Evolutionary conservation across 345 rosid genomes (phyloP), one percentile per base, ranked within the genome.

Genomic region (Rhodamnia rubescens): DNA sequence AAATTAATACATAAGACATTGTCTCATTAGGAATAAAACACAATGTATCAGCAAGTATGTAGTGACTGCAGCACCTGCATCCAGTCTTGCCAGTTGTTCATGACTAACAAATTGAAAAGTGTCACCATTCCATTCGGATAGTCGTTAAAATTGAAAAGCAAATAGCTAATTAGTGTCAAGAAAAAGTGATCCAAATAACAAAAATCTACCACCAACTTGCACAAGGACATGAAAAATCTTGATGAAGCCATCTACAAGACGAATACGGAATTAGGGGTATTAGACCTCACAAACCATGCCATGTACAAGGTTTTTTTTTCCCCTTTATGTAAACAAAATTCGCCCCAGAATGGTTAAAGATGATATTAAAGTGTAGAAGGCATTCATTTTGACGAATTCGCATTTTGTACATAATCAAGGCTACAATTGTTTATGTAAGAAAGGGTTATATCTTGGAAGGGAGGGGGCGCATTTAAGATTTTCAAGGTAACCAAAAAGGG

Each of bases 91-190:
- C 99, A 96, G 84, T 95, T 95, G 50, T 93, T 93, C 99, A 96
- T 57, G 24, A 97, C 99, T 85, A 97, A 90, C 94, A 96, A 87
- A 91, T 94, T 96, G 90, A 97, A 97, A 74, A 97, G 99, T 8
- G 99, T 95, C 88, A 97, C 94, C 99, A 97, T 97, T 83, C 99
- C 99, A 88, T 94, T 97, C 84, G 99, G 99, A 89, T 94, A 97
- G 89, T 97, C 99, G 85, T 97, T 97, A 88, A 97, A 96, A 88
- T 97, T 97, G 90, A 97, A 91, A 80, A 96, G 94, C 55, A 93
- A 82, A 88, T 96, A 97, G 90, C 99, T 96, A 86, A 87, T 52
- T 22, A 83, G 83, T 53, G 95, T 95, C 88, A 94, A 91, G 94
- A 90, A 87, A 91, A 90, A 42, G 0, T 52, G 40, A 82, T 50